phyloP scores from a whole-genome alignment of 768 basidiomycete genomes.

The Boletus barrowsii region DNA sequence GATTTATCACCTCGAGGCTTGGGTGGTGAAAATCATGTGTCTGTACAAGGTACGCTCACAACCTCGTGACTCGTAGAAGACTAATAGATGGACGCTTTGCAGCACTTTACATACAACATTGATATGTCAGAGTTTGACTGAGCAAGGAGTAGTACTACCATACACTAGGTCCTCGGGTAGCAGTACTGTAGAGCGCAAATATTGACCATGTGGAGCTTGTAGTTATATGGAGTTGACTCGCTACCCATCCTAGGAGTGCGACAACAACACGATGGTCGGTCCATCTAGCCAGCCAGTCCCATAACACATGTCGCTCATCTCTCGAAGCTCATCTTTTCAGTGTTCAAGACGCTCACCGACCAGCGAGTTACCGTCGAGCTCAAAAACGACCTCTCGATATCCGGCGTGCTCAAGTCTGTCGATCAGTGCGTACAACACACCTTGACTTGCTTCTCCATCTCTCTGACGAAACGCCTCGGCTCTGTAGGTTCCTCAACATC shows the following conservation, averaged over 20 bases:
- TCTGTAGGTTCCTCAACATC: conserved; percentile 85
- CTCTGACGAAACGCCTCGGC: conserved; percentile 3
- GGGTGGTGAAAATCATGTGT: conserved; percentile 96
- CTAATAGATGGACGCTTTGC: neutral
- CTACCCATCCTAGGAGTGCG: neutral
- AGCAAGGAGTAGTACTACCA: neutral
- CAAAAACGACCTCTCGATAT: conserved; percentile 98
- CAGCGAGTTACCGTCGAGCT: conserved; percentile 96
- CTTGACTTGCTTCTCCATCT: neutral
- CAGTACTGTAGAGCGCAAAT: too few species aligned
- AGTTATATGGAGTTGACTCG: neutral
- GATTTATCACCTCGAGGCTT: conserved; percentile 96
- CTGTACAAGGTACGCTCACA: conserved; percentile 63
- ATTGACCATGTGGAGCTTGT: neutral
- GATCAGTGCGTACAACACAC: conserved; percentile 72
- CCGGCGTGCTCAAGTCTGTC: conserved; percentile 92
- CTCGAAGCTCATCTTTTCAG: conserved; percentile 82
- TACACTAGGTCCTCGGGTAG: neutral
- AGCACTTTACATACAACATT: conserved; percentile 33
- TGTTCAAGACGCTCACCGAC: conserved; percentile 98
- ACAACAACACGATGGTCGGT: conserved; percentile 26
- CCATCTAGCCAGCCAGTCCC: neutral
- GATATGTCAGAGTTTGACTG: conserved; percentile 36
- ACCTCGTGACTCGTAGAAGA: neutral
- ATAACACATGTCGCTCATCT: conserved; percentile 7